These are phyloP conservation scores for Dictyostelium capitatum DNA, from an alignment of 78 protist species.

Conservation along the genomic window DNA sequence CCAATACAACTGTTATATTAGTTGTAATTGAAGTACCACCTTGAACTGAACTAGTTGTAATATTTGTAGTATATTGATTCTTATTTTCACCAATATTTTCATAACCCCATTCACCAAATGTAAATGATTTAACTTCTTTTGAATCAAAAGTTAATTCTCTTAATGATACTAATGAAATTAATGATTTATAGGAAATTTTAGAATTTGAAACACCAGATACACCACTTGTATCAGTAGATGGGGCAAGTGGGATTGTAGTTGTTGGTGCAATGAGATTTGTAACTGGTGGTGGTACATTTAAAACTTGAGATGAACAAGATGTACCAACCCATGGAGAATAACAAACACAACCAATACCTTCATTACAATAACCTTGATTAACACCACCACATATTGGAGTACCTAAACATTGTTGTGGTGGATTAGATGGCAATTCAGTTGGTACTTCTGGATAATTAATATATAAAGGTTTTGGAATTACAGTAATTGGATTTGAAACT, in stretches of 20 bases:
- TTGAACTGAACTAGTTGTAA: background rate
- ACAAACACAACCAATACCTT: conserved; percentile 18
- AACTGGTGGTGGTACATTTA: background rate
- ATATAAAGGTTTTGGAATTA: background rate
- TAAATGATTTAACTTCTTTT: background rate
- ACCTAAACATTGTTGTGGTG: conserved; percentile 20
- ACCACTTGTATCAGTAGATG: background rate
- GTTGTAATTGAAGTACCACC: background rate
- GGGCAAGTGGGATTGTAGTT: background rate
- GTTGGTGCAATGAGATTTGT: background rate
- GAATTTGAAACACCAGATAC: background rate
- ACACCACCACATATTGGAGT: conserved; percentile 30
- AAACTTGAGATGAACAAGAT: background rate
- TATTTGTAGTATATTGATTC: background rate
- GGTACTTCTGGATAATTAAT: background rate
- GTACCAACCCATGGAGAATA: conserved; percentile 2
- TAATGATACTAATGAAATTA: conserved; percentile 26
- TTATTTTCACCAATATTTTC: background rate
- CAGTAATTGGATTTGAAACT: background rate
- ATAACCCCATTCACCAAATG: conserved; percentile 24
- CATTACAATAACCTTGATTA: conserved; percentile 12
- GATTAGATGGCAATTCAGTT: background rate
- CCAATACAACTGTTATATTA: background rate
- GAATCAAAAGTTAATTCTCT: conserved; percentile 14
- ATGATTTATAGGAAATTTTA: background rate